phyloP scores from a whole-genome alignment of 129 eudicot genomes.

The Flaveria linearis region DNA sequence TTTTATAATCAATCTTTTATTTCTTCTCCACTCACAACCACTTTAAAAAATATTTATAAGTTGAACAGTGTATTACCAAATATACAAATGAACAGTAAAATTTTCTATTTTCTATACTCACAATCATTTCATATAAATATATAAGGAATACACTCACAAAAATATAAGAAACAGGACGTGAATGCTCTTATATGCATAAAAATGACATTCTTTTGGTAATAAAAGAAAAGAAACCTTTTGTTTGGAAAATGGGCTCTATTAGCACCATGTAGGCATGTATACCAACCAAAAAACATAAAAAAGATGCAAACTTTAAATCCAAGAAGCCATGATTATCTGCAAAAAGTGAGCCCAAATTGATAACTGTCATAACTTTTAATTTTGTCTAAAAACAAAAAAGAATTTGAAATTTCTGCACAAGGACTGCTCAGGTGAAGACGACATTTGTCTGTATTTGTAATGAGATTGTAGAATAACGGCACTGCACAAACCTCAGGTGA shows the following conservation, averaged over 20 bases:
- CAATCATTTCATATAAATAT: no score
- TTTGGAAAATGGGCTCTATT: conserved; percentile 1
- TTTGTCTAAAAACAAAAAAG: conserved; percentile 35
- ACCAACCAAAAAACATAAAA: not conserved
- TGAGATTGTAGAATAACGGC: conserved; percentile 29
- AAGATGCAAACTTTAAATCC: conserved; percentile 26
- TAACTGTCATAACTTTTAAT: not conserved
- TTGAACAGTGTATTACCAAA: no score
- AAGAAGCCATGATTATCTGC: conserved; percentile 23
- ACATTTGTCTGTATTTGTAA: conserved; percentile 37
- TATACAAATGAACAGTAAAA: no score
- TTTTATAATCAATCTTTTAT: no score
- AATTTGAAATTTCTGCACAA: conserved; percentile 34
- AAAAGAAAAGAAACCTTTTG: not conserved
- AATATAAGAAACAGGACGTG: no score
- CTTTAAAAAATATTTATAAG: no score
- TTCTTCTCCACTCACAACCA: no score
- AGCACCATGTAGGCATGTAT: not conserved
- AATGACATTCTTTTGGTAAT: not conserved
- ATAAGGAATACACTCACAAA: no score
- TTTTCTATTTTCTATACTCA: no score
- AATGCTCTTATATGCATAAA: not conserved
- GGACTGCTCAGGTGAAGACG: conserved; percentile 21
- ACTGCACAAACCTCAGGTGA: conserved; percentile 28
- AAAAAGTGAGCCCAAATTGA: conserved; percentile 30